Evolutionary conservation across 2,329 filamentous ascomycete genomes (phyloP).

Genomic region (Falciphora oryzae): DNA sequence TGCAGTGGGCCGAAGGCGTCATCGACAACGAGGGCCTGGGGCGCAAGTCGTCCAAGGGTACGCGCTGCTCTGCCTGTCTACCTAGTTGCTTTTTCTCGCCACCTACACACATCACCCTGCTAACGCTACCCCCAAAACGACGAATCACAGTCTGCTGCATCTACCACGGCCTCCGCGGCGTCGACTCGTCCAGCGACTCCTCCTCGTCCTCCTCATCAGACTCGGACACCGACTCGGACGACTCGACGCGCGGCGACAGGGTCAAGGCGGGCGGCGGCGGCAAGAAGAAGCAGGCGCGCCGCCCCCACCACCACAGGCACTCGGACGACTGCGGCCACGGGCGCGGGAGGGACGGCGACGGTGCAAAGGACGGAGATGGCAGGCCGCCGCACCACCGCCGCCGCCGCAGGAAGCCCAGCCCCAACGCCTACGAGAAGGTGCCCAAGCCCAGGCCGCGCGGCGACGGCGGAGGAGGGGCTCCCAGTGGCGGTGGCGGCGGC

Average conservation of each 20-base stretch:
- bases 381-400: conserved; percentile 28
- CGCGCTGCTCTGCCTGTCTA: conserved; percentile 6
- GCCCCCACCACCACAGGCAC: conserved; percentile 21
- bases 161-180: conserved; percentile 78
- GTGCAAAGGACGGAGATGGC: conserved; percentile 20
- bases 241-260: conserved; percentile 29
- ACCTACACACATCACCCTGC: background rate
- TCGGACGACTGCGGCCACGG: conserved; percentile 29
- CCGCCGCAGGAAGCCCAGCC: conserved; percentile 46
- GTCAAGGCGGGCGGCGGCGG: conserved; percentile 15
- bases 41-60: conserved; percentile 91
- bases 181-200: conserved; percentile 75
- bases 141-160: conserved; percentile 85
- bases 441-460: conserved; percentile 41
- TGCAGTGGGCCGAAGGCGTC: conserved; percentile 90
- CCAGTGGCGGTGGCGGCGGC: conserved; percentile 6
- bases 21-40: conserved; percentile 94
- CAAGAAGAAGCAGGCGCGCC: conserved; percentile 18
- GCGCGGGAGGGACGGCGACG: conserved; percentile 26
- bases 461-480: conserved; percentile 10
- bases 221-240: conserved; percentile 48
- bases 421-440: conserved; percentile 78
- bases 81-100: too few species aligned
- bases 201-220: conserved; percentile 48
- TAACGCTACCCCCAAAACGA: background rate